These are phyloP conservation scores for Mycena galopus DNA, from an alignment of 768 basidiomycete genomes.

Conservation along the genomic window DNA sequence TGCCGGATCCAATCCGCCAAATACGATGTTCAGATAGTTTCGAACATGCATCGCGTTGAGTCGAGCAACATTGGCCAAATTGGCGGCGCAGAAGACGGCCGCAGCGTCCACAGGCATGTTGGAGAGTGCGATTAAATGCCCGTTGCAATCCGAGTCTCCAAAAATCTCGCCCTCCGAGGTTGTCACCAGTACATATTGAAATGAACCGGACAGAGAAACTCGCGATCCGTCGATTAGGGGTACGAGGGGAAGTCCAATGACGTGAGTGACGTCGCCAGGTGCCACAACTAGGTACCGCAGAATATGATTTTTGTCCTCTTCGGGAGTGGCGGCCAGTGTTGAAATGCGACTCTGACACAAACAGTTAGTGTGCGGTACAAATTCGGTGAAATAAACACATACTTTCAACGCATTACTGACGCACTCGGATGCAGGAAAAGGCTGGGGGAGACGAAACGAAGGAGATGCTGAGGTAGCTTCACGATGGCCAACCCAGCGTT, in stretches of 20 bases:
- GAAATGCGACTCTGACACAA: conserved; percentile 13
- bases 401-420: conserved; percentile 25
- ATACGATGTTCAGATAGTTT: conserved; percentile 29
- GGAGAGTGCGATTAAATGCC: conserved; percentile 27
- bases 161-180: conserved; percentile 33
- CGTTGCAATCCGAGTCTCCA: conserved; percentile 16
- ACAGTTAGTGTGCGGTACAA: not conserved
- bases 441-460: not conserved
- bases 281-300: conserved; percentile 33
- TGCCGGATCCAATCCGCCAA: conserved; percentile 27
- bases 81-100: not conserved
- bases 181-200: conserved; percentile 22
- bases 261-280: conserved; percentile 22
- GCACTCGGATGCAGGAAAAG: conserved; percentile 11
- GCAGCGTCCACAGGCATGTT: conserved; percentile 14
- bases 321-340: not conserved
- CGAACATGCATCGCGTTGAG: conserved; percentile 26
- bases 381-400: not conserved
- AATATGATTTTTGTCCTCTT: conserved; percentile 27
- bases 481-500: conserved; percentile 27
- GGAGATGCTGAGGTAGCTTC: conserved; percentile 15
- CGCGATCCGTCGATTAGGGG: conserved; percentile 26
- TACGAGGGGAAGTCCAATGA: conserved; percentile 33
- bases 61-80: conserved; percentile 13
- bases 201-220: conserved; percentile 17